These are phyloP conservation scores for Parafenestella ontariensis DNA, from an alignment of 2,329 filamentous ascomycete species.

Conservation along the genomic window DNA sequence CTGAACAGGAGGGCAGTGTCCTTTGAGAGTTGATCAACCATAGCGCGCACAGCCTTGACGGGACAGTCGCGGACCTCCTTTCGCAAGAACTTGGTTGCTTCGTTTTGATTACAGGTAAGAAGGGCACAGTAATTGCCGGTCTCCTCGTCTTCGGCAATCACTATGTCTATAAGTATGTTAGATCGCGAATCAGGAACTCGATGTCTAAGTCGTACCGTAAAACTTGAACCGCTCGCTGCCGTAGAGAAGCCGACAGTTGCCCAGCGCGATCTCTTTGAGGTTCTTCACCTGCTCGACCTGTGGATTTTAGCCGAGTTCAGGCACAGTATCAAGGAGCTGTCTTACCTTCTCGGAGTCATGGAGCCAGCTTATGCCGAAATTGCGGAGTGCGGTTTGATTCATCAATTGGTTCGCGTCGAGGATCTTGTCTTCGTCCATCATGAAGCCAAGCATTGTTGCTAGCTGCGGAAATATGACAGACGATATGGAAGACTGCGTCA, in stretches of 20 bases:
- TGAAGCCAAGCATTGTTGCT: too few relatives aligned
- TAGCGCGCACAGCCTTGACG: constrained; percentile 59
- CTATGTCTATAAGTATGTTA: constrained; percentile 26
- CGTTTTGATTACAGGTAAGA: constrained; percentile 86
- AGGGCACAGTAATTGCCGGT: constrained; percentile 80
- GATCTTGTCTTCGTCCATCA: neutral
- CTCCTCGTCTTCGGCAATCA: constrained; percentile 13
- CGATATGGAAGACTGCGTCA: too few relatives aligned
- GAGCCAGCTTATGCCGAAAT: constrained; percentile 6
- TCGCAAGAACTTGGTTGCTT: constrained; percentile 76
- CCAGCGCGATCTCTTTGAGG: constrained; percentile 21
- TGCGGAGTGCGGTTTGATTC: constrained; percentile 4
- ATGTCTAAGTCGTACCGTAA: constrained; percentile 17
- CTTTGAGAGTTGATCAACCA: constrained; percentile 28
- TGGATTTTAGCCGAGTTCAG: constrained; percentile 59
- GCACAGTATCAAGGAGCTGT: neutral
- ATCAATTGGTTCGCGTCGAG: constrained; percentile 1
- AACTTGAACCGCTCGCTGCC: constrained; percentile 34
- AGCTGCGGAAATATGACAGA: too few relatives aligned
- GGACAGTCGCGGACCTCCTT: constrained; percentile 75
- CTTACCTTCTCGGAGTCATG: constrained; percentile 11
- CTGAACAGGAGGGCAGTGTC: constrained; percentile 32
- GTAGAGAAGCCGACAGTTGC: constrained; percentile 38
- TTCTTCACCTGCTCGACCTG: constrained; percentile 58
- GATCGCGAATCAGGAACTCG: neutral